Evolutionary conservation across 805 yeast species (phyloP), one percentile per base, ranked within the genome.

Genomic region (Candida endomychidarum): DNA sequence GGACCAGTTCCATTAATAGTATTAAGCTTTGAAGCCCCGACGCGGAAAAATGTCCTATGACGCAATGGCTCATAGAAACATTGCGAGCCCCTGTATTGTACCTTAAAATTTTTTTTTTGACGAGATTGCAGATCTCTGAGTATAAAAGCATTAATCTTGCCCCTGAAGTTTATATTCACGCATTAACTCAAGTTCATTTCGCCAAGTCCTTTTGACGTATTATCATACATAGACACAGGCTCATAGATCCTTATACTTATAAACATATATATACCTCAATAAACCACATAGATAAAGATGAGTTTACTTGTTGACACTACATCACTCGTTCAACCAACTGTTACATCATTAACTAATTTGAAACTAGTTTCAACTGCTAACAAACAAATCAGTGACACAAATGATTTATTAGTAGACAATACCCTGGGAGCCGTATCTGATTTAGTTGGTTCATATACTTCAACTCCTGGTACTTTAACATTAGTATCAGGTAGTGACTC

Each of bases 401-500:
- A 15, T 6, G 38, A 25, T 15, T 27, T 39, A 12, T 34, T 40
- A 21, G 35, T 40, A 3, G 43, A 40, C 15, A 34, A 33, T 18
- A 29, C 40, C 24, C 26, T 20, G 26, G 23, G 19, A 8, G 25
- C 16, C 8, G 20, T 11, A 5, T 20, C 34, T 3, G 20, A 39
- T 17, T 35, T 20, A n/a, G 19, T 38, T 8, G 50, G 45, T 16
- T 25, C 37, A 2, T 42, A 40, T 26, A 25, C 45, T 4, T 32
- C 46, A 5, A 8, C 27, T 14, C 46, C 47, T 17, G 15, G 30
- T 10, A 47, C 40, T 2, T 42, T 47, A n/a, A 39, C 44, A 1
- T 38, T 47, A 22, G 46, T 36, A 17, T 33, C 44, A n/a, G 43
- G 46, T 26, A 47, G 50, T 37, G 46, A 43, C 2, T 40, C 43